Evolutionary conservation across 2,329 filamentous ascomycete species (phyloP), one percentile per base, ranked within the genome.

Genomic region (Magnaporthales sp.): DNA sequence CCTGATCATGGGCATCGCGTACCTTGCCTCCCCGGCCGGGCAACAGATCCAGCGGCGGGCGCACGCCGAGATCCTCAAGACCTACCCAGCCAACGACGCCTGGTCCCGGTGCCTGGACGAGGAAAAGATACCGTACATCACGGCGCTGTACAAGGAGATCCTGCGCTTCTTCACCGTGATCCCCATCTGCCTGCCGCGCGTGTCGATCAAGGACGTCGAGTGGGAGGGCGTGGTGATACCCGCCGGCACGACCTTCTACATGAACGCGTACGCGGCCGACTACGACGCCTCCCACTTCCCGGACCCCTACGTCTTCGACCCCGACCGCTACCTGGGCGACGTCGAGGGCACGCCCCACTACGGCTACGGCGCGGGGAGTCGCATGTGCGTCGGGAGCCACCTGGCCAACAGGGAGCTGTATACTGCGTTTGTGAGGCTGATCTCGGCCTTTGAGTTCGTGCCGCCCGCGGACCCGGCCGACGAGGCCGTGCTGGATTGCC

Each of bases 141-240:
- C 89, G 0, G 91, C 91, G 0, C 77, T 95, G 6, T 89, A 91
- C 68, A 93, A 93, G 73, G 92, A 95, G 74, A 87, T 89, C 1
- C 81, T 94, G 0, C 86, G 91, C 29, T 94, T 86, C 80, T 94
- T 88, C 84, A 90, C 88, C 2, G 91, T 94, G 31, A 91, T 93
- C 69, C 90, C 91, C 1, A 89, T 95, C 71, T 92, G 88, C 71
- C 81, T 95, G 0, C 91, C 91, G 0, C 82, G 91, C 3, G 86
- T 86, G 19, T 90, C 83, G 68, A 89, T 91, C 74, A 90, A 89
- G 70, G 88, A 91, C 68, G 91, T 94, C 67, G 80, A 84, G 4
- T 93, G 88, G 77, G 81, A 90, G 27, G 86, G 86, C 19, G 80
- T 86, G 0, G 78, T 83, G 1, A 91, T 95, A 51, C 91, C 91